Conservation (phyloP, 345 rosid genomes). For the Salix udensis region DNA sequence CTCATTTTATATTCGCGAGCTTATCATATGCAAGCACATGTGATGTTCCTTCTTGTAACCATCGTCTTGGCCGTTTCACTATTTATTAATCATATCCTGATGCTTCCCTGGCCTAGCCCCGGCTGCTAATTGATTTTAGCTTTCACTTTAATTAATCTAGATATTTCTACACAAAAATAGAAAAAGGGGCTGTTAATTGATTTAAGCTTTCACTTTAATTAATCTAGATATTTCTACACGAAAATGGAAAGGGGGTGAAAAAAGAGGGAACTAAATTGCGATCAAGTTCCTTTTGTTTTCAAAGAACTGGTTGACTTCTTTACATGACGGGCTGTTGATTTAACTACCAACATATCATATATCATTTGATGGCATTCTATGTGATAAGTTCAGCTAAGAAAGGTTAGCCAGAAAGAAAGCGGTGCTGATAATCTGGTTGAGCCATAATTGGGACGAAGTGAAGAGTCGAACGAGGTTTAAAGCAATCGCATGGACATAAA, state of each 20-base stretch:
- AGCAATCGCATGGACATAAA: too few species aligned
- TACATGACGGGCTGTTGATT: background rate
- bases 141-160: background rate
- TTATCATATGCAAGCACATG: conserved; percentile 54
- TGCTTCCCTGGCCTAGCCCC: conserved; percentile 11
- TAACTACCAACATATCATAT: background rate
- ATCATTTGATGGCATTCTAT: background rate
- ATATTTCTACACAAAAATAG: background rate
- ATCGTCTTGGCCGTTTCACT: conserved; percentile 11
- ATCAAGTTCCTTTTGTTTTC: background rate
- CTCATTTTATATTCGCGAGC: conserved; percentile 43
- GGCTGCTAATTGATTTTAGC: background rate
- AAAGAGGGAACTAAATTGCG: too few species aligned
- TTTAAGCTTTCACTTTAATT: background rate
- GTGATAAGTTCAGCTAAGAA: background rate
- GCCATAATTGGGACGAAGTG: too few species aligned
- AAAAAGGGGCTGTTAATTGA: background rate
- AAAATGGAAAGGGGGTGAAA: background rate
- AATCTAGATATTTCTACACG: background rate
- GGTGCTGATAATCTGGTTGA: too few species aligned
- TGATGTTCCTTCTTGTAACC: conserved; percentile 45
- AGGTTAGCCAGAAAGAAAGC: too few species aligned
- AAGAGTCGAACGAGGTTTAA: too few species aligned
- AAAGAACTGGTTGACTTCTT: conserved; percentile 1
- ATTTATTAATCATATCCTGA: conserved; percentile 7